Percentiles rank a stretch among this genome's conserved stretches.
phyloP scores from a whole-genome alignment of 148 eudicot species.

The Dysphania ambrosioides region DNA sequence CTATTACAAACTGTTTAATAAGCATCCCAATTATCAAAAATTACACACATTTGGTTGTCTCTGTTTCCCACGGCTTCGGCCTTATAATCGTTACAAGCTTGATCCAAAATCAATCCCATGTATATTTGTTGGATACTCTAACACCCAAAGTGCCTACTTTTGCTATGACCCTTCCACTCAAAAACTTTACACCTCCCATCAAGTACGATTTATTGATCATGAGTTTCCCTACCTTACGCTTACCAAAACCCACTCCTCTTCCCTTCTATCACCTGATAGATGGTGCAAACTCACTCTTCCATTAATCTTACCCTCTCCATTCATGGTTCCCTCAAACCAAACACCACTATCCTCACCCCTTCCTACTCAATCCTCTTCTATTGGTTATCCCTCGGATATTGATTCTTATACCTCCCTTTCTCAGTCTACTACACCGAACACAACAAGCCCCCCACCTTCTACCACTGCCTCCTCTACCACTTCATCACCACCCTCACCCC shows the following conservation, averaged over 20 bases:
- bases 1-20: background rate
- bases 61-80: constrained; percentile 3
- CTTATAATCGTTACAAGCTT: constrained; percentile 7
- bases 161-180: constrained; percentile 1
- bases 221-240: background rate
- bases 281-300: background rate
- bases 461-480: background rate
- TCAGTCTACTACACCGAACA: background rate
- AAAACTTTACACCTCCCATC: constrained; percentile 1
- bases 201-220: constrained; percentile 15
- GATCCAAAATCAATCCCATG: constrained; percentile 1
- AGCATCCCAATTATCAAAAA: background rate
- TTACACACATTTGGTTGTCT: constrained; percentile 1
- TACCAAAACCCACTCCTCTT: background rate
- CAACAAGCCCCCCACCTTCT: background rate
- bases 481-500: background rate
- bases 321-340: background rate
- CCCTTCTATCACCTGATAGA: no score
- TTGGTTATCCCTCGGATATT: no score
- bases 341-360: background rate
- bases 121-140: constrained; percentile 13
- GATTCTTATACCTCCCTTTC: no score
- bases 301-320: no score
- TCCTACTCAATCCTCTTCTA: no score
- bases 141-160: background rate